These are phyloP conservation scores for Sanghuangporus baumii DNA, from an alignment of 1,284 basidiomycete genomes.

Conservation along the genomic window DNA sequence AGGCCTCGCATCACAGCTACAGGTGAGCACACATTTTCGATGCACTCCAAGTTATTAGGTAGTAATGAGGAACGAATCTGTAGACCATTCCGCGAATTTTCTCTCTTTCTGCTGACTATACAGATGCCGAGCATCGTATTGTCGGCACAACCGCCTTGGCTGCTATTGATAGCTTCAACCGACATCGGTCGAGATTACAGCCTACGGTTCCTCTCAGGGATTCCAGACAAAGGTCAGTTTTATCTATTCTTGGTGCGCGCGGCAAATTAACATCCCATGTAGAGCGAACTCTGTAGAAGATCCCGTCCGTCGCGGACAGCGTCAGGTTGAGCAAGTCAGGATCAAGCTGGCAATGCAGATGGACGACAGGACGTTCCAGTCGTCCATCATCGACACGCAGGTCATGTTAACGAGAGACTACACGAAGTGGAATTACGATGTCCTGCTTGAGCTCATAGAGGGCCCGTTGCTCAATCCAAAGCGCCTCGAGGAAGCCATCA, in stretches of 20 bases:
- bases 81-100: conserved; percentile 87
- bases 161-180: conserved; percentile 88
- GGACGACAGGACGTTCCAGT: conserved; percentile 88
- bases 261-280: background rate
- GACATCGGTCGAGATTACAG: conserved; percentile 69
- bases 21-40: conserved; percentile 40
- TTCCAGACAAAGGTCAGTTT: conserved; percentile 51
- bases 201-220: conserved; percentile 42
- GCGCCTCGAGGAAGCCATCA: conserved; percentile 94
- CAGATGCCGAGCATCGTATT: conserved; percentile 67
- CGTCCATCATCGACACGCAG: conserved; percentile 78
- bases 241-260: background rate
- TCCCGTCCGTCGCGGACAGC: conserved; percentile 79
- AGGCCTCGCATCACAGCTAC: conserved; percentile 75
- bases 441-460: conserved; percentile 85
- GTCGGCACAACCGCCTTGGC: conserved; percentile 82
- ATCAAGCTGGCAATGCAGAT: conserved; percentile 88
- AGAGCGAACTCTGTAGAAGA: conserved; percentile 88
- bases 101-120: conserved; percentile 74
- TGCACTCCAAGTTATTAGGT: background rate
- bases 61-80: background rate
- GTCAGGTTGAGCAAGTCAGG: conserved; percentile 87
- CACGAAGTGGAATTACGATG: conserved; percentile 90
- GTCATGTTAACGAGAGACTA: conserved; percentile 88
- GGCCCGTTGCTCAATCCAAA: conserved; percentile 89